A percentile compares a stretch with the other conserved stretches of the same genome.
phyloP scores from a whole-genome alignment of 331 rosid genomes.

The Pyracantha coccinea region DNA sequence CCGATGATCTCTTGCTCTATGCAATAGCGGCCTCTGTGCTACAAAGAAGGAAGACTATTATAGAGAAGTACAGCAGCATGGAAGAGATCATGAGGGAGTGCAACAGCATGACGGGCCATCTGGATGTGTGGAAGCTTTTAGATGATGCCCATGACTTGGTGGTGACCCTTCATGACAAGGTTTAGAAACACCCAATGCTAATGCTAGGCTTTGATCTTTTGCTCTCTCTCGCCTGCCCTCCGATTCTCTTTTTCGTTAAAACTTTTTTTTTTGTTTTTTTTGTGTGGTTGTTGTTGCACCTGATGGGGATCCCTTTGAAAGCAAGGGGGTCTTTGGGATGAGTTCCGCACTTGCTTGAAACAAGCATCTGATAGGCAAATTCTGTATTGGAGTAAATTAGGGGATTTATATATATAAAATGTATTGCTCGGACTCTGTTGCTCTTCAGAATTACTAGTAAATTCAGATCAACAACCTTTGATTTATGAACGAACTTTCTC shows the following conservation, averaged over 20 bases:
- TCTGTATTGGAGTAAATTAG: constrained; percentile 3
- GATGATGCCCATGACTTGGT: constrained; percentile 92
- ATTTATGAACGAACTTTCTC: not conserved
- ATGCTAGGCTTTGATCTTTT: not conserved
- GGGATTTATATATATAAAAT: not conserved
- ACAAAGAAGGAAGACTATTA: constrained; percentile 72
- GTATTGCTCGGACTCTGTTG: constrained; percentile 4
- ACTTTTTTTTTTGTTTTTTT: not conserved
- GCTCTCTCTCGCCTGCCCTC: not conserved
- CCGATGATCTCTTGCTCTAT: constrained; percentile 69
- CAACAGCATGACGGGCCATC: constrained; percentile 82
- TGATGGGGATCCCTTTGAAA: not conserved
- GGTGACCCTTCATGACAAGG: constrained; percentile 79
- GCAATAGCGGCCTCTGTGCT: constrained; percentile 86
- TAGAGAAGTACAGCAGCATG: constrained; percentile 91
- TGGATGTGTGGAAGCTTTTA: constrained; percentile 86
- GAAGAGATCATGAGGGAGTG: constrained; percentile 89
- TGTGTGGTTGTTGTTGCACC: constrained; percentile 1
- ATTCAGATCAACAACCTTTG: not conserved
- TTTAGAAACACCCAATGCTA: constrained; percentile 9
- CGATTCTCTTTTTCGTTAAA: not conserved
- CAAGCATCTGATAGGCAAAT: not conserved
- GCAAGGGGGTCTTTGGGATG: not conserved
- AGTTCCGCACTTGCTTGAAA: not conserved
- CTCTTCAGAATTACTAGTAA: constrained; percentile 1